Evolutionary conservation across 306 rosid species (phyloP).

Genomic region (Medicago ruthenica): DNA sequence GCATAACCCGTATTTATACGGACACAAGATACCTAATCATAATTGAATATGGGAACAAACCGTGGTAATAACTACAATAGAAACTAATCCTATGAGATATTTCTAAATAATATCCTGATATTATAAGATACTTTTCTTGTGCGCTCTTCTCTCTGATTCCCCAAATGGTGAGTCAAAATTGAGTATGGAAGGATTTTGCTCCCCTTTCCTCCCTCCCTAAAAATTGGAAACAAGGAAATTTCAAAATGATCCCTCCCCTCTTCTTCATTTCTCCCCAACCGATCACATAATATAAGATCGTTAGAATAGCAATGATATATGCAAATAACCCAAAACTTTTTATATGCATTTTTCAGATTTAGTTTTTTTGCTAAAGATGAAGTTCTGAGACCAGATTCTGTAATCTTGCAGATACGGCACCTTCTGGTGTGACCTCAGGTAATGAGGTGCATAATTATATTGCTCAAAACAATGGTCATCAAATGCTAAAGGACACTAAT

Average conservation of each 20-base stretch:
- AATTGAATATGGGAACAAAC: neutral
- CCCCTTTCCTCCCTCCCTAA: neutral
- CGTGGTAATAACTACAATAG: neutral
- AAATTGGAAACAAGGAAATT: neutral
- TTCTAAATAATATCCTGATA: neutral
- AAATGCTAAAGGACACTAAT: conserved; percentile 60
- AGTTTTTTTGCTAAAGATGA: conserved; percentile 11
- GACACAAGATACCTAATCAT: neutral
- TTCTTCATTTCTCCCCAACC: neutral
- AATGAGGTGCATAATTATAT: conserved; percentile 70
- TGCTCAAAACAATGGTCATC: conserved; percentile 58
- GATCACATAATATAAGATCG: neutral
- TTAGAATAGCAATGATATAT: conserved; percentile 11
- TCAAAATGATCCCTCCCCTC: neutral
- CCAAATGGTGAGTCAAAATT: too few species aligned
- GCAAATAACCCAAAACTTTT: neutral
- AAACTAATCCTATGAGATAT: neutral
- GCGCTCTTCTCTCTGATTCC: neutral
- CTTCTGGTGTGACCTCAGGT: conserved; percentile 62
- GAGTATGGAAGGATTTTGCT: neutral
- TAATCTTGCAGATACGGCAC: conserved; percentile 53
- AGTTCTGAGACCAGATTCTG: conserved; percentile 23
- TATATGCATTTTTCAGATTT: conserved; percentile 11
- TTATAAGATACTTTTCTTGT: neutral
- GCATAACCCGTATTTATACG: neutral